These are phyloP conservation scores for Monilinia fructicola DNA, from an alignment of 2,329 filamentous ascomycete genomes.

Conservation along the genomic window DNA sequence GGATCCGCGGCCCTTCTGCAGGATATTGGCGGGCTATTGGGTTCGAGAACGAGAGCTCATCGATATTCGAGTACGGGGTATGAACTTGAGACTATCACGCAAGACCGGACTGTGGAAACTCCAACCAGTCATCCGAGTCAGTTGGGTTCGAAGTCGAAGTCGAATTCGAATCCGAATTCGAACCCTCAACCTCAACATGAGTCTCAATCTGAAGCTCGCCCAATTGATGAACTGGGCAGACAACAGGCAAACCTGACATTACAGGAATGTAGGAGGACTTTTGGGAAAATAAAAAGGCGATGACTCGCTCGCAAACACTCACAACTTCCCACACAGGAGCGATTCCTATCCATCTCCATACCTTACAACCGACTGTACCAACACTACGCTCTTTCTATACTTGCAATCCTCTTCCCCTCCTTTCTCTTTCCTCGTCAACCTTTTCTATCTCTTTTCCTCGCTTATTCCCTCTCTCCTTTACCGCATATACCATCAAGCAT, in stretches of 20 bases:
- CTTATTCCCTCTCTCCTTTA: no score
- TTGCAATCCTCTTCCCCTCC: not conserved
- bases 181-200: not conserved
- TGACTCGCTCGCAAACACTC: not conserved
- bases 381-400: no score
- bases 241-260: constrained; percentile 1
- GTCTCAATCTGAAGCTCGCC: not conserved
- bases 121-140: not conserved
- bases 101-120: constrained; percentile 23
- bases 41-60: constrained; percentile 41
- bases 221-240: not conserved
- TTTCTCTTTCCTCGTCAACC: not conserved
- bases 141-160: not conserved
- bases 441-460: no score
- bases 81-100: constrained; percentile 37
- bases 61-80: constrained; percentile 27
- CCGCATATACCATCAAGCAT: no score
- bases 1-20: constrained; percentile 60
- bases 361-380: no score
- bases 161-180: not conserved
- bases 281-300: not conserved
- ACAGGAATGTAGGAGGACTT: constrained; percentile 14
- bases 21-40: constrained; percentile 56
- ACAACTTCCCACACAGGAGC: no score
- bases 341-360: no score